phyloP scores from a whole-genome alignment of 352 stramenopile genomes.

The Globisporangium splendens region DNA sequence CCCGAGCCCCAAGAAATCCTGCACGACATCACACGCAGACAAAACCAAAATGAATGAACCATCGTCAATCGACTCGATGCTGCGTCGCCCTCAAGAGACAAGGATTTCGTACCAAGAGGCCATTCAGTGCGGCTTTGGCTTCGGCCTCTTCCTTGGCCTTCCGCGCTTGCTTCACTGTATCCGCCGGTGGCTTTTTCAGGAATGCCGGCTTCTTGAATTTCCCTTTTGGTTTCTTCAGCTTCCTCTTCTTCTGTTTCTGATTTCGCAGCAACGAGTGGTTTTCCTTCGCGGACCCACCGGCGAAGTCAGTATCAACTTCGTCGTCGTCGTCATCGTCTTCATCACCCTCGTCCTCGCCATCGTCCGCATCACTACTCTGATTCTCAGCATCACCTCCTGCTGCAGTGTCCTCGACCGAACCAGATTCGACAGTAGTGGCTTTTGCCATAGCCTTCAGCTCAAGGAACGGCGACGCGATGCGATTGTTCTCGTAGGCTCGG shows the following conservation, averaged over 20 bases:
- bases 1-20: conserved; percentile 76
- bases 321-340: conserved; percentile 20
- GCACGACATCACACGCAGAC: not conserved
- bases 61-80: too few species aligned
- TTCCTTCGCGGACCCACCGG: conserved; percentile 25
- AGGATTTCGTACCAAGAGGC: conserved; percentile 32
- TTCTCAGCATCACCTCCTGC: not conserved
- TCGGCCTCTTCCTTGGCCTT: conserved; percentile 53
- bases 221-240: conserved; percentile 6
- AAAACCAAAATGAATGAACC: not conserved
- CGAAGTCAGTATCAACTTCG: conserved; percentile 13
- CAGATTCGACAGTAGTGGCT: not conserved
- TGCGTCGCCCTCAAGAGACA: too few species aligned
- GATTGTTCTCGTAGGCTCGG: conserved; percentile 54
- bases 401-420: not conserved
- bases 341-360: not conserved
- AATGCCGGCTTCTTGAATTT: conserved; percentile 22
- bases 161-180: conserved; percentile 22
- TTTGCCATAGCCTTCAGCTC: conserved; percentile 43
- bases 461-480: conserved; percentile 52
- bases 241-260: conserved; percentile 16
- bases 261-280: conserved; percentile 35
- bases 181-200: conserved; percentile 18
- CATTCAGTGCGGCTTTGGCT: conserved; percentile 51
- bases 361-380: not conserved